Base-by-base conservation (phyloP, 176 grass and related monocot species). In the Zoysia japonica region DNA sequence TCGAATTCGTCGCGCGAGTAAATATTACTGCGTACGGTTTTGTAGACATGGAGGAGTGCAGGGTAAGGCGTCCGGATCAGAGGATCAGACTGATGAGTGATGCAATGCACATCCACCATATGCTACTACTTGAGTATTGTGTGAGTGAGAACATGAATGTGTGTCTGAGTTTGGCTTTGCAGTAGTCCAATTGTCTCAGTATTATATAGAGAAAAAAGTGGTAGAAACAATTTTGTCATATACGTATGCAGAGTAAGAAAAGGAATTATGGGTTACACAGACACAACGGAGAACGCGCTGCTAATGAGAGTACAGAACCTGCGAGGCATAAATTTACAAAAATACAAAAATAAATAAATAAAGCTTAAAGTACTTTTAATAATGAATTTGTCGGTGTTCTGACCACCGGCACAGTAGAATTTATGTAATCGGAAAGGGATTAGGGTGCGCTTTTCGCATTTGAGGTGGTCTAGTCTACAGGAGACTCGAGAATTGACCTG, bases 1-100 rank as follows among this genome's bases (percentile, higher is more conserved):
- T 53, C 51, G 13, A 53, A 11, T 11, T 49, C 48, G 7, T 47
- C 67, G 37, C 67, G 15, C 50, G 61, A 60, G 78, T 80, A 86
- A 80, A 86, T 86, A 86, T 67, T 11, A 57, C 28, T 28, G 28
- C 28, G 11, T 69, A 13, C 35, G 68, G 51, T 80, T 85, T 80
- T 80, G 69, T 74, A 79, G 68, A 20, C 47, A 73, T 9, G 70
- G 61, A 47, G 38, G 49, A 72, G 69, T 51, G 47, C 68, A 35
- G 73, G 76, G 56, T 8, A 28, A 11, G 2, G 70, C 2, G 9
- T 17, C 14, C 65, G 5, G 43, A 49, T 44, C 40, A n/a, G 47
- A 28, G 28, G 28, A 28, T 28, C 28, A 47, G 35, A 39, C 13
- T 35, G 14, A 37, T 35, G 14, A 37, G 35, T 8, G 62, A 57